Base-by-base conservation (phyloP, 1,284 basidiomycete species). In the Amylostereum areolatum region DNA sequence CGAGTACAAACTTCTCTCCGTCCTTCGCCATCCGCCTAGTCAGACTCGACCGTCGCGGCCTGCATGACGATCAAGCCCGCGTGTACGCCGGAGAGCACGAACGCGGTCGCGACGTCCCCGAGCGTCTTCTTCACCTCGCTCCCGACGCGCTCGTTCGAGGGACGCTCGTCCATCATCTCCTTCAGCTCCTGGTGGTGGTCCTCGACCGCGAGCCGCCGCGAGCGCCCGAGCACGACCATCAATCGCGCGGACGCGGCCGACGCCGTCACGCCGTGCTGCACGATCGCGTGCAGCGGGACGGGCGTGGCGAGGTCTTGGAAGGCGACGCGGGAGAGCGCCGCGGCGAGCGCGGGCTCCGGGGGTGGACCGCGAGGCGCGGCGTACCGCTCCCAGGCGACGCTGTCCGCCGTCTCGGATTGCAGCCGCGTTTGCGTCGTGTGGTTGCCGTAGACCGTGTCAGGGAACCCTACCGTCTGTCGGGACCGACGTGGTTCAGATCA, bases 21-120 rank as follows among this genome's bases (percentile, higher is more conserved):
- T n/a, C n/a, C n/a, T n/a, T n/a, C n/a, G 4, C 7, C n/a, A 25
- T 8, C 18, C 11, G 12, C 28, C 36, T 33, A 49, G 28, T 52
- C 48, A 24, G 29, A 18, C n/a, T n/a, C 34, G 3, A 28, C 36
- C 12, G 37, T 31, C 7, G 74, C 77, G 37, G 84, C 81, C 68
- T 92, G 89, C 46, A 91, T 63, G 5, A 91, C 85, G 45, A 90
- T 70, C 51, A 89, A 66, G 42, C 81, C 86, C 5, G 79, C 75
- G 37, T 75, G 75, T 47, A 73, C 71, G 2, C 81, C 77, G 1
- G 77, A 72, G 5, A 85, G 72, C 11, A 91, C 78, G 61, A 90
- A 77, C 29, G 82, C 81, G 18, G 83, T 80, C 9, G 81, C 85
- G n/a, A 86, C 80, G 63, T 92, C 89, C 3, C 91, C 91, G 41